Conservation (phyloP, 768 basidiomycete species). For the Serendipita vermifera region DNA sequence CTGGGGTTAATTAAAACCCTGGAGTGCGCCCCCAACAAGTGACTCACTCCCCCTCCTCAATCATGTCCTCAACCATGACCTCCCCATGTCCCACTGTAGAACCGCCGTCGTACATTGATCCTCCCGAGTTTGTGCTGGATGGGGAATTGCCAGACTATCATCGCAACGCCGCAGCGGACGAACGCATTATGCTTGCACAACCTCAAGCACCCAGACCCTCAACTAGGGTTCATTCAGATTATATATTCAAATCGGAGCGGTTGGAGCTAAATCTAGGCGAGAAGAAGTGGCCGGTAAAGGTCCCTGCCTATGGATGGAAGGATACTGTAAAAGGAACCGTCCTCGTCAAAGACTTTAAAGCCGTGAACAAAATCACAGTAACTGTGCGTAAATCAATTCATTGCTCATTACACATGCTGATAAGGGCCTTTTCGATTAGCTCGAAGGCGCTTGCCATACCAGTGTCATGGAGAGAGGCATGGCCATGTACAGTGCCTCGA, state of each 20-base stretch:
- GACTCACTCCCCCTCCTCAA: no score
- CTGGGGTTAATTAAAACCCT: no score
- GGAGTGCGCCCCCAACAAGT: no score
- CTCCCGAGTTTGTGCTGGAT: not conserved
- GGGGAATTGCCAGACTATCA: constrained; percentile 3
- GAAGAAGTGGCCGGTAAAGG: not conserved
- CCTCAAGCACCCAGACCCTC: not conserved
- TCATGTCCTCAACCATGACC: no score
- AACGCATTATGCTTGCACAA: not conserved
- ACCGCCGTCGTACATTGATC: not conserved
- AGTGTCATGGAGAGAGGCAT: not conserved
- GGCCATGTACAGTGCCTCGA: not conserved
- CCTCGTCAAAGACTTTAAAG: constrained; percentile 25
- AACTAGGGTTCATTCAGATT: not conserved
- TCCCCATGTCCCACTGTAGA: no score
- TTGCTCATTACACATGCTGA: not conserved
- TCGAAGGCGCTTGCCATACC: constrained; percentile 1
- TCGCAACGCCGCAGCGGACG: constrained; percentile 1
- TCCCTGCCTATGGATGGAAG: constrained; percentile 32
- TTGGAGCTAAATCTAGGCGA: not conserved
- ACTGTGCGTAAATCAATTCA: constrained; percentile 24
- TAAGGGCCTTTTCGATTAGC: not conserved
- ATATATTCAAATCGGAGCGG: not conserved
- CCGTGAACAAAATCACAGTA: constrained; percentile 27
- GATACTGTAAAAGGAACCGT: constrained; percentile 31